A percentile compares a stretch with the other conserved stretches of the same genome.
These are phyloP conservation scores for Fusarium euwallaceae DNA, from an alignment of 2,329 filamentous ascomycete species.

Conservation along the genomic window DNA sequence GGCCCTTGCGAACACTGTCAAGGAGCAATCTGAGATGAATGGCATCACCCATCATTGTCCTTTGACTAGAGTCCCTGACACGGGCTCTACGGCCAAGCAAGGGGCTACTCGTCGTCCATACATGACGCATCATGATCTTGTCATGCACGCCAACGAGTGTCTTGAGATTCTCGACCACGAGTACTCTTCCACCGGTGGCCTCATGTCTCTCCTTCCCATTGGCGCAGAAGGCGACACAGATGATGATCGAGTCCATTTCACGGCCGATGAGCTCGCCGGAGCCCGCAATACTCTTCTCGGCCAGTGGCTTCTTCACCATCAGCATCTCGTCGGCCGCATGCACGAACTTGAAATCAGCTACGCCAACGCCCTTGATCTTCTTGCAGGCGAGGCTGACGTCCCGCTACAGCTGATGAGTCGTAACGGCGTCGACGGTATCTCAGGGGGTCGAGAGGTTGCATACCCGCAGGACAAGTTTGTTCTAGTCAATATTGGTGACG, in stretches of 20 bases:
- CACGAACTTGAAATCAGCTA: constrained; percentile 70
- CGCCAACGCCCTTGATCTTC: constrained; percentile 63
- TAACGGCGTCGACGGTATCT: constrained; percentile 64
- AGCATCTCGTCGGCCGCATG: constrained; percentile 66
- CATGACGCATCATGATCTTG: constrained; percentile 62
- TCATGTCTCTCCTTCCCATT: constrained; percentile 67
- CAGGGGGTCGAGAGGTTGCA: constrained; percentile 64
- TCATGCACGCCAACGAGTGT: constrained; percentile 70
- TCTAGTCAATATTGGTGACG: constrained; percentile 67
- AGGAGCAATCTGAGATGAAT: constrained; percentile 55
- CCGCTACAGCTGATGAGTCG: constrained; percentile 66
- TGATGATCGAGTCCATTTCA: constrained; percentile 42
- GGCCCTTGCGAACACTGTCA: constrained; percentile 61
- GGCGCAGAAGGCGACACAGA: constrained; percentile 43
- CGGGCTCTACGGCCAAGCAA: constrained; percentile 30
- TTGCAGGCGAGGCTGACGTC: constrained; percentile 63
- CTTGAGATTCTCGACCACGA: constrained; percentile 73
- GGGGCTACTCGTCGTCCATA: constrained; percentile 52
- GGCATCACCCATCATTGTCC: constrained; percentile 63
- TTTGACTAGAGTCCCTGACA: constrained; percentile 49
- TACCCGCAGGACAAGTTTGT: constrained; percentile 69
- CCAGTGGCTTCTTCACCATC: constrained; percentile 68
- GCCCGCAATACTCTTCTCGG: constrained; percentile 68
- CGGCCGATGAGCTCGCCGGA: constrained; percentile 52
- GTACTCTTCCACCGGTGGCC: constrained; percentile 66